phyloP scores from a whole-genome alignment of 2,329 filamentous ascomycete species.

The Penicillium sp. region DNA sequence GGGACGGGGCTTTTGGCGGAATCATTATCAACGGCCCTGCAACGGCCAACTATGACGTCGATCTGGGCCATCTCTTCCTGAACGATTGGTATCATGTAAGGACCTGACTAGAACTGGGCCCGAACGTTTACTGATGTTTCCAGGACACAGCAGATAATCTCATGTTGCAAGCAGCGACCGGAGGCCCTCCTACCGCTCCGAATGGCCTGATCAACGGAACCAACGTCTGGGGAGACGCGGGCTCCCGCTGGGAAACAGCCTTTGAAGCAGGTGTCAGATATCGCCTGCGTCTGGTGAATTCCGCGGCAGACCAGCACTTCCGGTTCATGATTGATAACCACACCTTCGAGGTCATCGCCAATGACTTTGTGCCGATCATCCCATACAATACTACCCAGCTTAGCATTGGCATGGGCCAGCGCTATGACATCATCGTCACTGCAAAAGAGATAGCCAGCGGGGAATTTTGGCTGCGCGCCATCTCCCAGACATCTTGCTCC shows the following conservation, averaged over 20 bases:
- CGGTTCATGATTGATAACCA: conserved; percentile 59
- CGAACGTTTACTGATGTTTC: too few relatives aligned
- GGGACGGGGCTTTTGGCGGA: conserved; percentile 63
- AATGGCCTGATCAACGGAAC: conserved; percentile 55
- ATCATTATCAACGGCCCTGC: conserved; percentile 56
- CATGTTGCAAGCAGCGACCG: conserved; percentile 24
- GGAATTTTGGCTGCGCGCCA: conserved; percentile 50
- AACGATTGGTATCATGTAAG: conserved; percentile 36
- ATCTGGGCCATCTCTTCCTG: conserved; percentile 41
- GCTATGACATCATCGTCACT: conserved; percentile 45
- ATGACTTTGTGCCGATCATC: conserved; percentile 62
- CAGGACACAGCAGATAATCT: conserved; percentile 31
- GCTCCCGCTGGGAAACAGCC: conserved; percentile 43
- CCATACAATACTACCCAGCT: conserved; percentile 58
- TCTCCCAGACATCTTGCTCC: conserved; percentile 50
- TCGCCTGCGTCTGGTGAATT: conserved; percentile 34
- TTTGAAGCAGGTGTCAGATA: conserved; percentile 44
- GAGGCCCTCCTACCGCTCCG: conserved; percentile 39
- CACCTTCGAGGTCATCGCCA: conserved; percentile 60
- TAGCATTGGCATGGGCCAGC: conserved; percentile 51
- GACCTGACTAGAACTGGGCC: too few relatives aligned
- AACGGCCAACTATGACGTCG: conserved; percentile 44
- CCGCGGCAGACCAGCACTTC: conserved; percentile 31
- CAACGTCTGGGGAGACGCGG: conserved; percentile 34
- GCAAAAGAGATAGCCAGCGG: conserved; percentile 29